Base-by-base conservation (phyloP, 108 stramenopile genomes). In the Skeletonema menzelii region DNA sequence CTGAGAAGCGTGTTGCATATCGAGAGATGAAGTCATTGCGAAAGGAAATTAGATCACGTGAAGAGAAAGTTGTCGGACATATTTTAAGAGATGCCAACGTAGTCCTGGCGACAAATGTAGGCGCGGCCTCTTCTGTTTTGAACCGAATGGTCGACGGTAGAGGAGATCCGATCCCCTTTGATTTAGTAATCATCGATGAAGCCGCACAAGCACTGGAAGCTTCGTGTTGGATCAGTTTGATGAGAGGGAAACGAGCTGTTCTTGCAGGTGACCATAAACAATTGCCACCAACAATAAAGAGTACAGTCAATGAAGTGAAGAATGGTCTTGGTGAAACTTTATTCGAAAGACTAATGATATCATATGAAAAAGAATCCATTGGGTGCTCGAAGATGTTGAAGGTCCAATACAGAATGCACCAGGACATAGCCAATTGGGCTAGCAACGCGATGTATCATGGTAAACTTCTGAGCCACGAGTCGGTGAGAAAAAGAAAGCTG, bases 141-240 rank as follows among this genome's bases (percentile, higher is more conserved):
- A 82, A 83, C 68, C 74, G 76, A 17, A 69, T 89, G 27, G 63
- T 91, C 24, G 79, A 86, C 55, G 56, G 67, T 24, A 75, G 80
- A 56, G 87, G 82, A 3, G 70, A 81, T 28, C 76, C 76, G 56
- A 40, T 56, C 60, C 59, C 76, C n/a, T 99, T 99, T 84, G 99
- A 99, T 85, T 73, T 99, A 35, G 96, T 98, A 7, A 79, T 99
- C n/a, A 96, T 99, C 67, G 99, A 99, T 71, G 99, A 99, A 75
- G 98, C 97, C 8, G 99, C 98, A 10, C 97, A 98, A 79, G 96
- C 96, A 12, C 67, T 98, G 65, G 98, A 99, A 63, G 95, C 95
- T 15, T 91, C 93, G 7, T 97, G 96, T 67, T 99, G 98, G 97
- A 68, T 68, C 60, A 17, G 60, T 68, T 63, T 63, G 60, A 8